These are phyloP conservation scores for Parmelia sp. DNA, from an alignment of 495 filamentous ascomycete species.

Conservation along the genomic window DNA sequence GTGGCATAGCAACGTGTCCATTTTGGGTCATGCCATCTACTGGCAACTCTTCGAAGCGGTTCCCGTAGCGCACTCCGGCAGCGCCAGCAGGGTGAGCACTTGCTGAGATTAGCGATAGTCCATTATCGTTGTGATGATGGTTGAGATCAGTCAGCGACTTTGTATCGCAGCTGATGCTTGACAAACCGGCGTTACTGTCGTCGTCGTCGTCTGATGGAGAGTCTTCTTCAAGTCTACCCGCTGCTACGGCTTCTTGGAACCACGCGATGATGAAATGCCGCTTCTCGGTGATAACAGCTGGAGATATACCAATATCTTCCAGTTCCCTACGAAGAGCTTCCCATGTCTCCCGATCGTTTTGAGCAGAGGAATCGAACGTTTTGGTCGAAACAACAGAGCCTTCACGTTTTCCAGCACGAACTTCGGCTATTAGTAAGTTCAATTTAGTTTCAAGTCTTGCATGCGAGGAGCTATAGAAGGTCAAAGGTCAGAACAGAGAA, in stretches of 20 bases:
- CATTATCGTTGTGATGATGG: too few species aligned
- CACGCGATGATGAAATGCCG: slow-evolving; percentile 21
- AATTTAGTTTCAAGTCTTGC: slow-evolving; percentile 22
- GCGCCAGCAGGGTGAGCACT: too few species aligned
- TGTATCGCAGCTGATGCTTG: too few species aligned
- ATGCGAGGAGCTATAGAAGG: slow-evolving; percentile 18
- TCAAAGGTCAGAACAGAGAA: too few species aligned
- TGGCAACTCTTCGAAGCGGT: too few species aligned
- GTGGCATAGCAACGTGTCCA: too few species aligned
- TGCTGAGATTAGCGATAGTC: too few species aligned
- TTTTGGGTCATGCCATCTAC: too few species aligned
- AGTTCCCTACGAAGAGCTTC: slow-evolving; percentile 20
- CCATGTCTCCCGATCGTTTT: slow-evolving; percentile 19
- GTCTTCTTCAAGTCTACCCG: slow-evolving; percentile 10
- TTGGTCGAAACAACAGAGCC: slow-evolving; percentile 19
- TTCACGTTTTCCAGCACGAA: slow-evolving; percentile 24
- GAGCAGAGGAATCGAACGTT: slow-evolving; percentile 9
- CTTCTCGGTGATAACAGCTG: slow-evolving; percentile 16
- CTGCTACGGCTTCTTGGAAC: slow-evolving; percentile 24
- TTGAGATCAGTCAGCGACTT: too few species aligned
- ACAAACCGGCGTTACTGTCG: too few species aligned
- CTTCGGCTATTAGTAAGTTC: slow-evolving; percentile 19
- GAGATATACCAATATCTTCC: slow-evolving; percentile 24
- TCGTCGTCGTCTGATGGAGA: background rate
- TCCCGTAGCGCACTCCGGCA: too few species aligned